Base-by-base conservation (phyloP, 352 stramenopile genomes). In the Hyaloperonospora arabidopsidis region DNA sequence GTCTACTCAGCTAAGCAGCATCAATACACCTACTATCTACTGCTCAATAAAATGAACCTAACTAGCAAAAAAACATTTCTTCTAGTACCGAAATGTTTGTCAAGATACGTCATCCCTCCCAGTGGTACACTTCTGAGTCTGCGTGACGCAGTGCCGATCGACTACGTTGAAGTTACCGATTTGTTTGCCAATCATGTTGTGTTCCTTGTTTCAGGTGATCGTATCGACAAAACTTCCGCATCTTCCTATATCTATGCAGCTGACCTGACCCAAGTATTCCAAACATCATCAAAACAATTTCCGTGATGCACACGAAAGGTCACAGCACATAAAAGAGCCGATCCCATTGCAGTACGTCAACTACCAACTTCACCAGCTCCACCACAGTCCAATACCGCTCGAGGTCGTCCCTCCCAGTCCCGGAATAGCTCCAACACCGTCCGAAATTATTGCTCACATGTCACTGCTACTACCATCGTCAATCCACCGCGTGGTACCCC, bases 271-370 rank as follows among this genome's bases (percentile, higher is more conserved):
- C 19, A 10, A 47, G 19, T 1, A 48, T 48, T 45, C 23, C 40
- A 53, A 51, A 54, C 49, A 52, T 57, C 61, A 61, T 68, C 61
- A 44, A 59, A 58, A 54, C 50, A 57, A 44, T 52, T 54, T n/a
- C 11, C n/a, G 4, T 59, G 61, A 69, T 69, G 61, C 61, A 62
- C 17, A 46, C 40, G 56, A 65, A 68, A 54, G 21, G 54, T 43
- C 48, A 54, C 13, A 58, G 25, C 25, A 32, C 25, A 32, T 32
- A 32, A 32, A 32, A 32, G 4, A 32, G 25, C 25, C 25, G 8
- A 32, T 32, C 8, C 25, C 25, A 4, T 10, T 32, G 8, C 25
- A 4, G 4, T 32, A 4, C 25, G 25, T 32, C 25, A 32, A 32
- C 25, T 4, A 32, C 4, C 8, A 32, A 8, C 25, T 32, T 10